Evolutionary conservation across 345 rosid genomes (phyloP).

Genomic region (Salix purpurea): DNA sequence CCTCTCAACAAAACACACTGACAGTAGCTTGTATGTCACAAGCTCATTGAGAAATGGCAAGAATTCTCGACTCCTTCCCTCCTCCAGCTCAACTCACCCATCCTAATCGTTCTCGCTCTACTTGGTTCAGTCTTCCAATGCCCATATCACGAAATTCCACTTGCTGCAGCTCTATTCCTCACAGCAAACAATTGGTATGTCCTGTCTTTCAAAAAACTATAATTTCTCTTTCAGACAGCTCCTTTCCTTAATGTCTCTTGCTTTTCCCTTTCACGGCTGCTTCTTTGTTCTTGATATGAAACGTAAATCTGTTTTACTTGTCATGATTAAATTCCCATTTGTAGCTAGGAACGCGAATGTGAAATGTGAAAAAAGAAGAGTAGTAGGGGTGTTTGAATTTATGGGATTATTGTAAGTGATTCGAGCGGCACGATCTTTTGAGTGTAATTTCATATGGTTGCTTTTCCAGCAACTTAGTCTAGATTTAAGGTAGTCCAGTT

Average conservation of each 20-base stretch:
- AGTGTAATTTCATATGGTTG: not conserved
- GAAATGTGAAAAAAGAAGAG: not conserved
- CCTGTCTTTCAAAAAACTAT: not conserved
- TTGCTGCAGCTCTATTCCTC: slow-evolving; percentile 4
- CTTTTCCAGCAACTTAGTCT: no score
- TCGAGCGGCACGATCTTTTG: not conserved
- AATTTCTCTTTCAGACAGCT: not conserved
- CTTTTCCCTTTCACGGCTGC: not conserved
- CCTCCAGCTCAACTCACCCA: not conserved
- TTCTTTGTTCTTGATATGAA: not conserved
- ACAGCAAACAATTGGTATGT: slow-evolving; percentile 9
- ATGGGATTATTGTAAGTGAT: not conserved
- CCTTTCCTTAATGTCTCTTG: not conserved
- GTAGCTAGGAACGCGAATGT: not conserved
- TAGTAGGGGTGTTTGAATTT: not conserved
- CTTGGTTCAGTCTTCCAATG: slow-evolving; percentile 5
- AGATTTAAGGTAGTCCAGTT: no score
- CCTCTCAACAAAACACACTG: not conserved
- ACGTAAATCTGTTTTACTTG: not conserved
- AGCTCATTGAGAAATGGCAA: slow-evolving; percentile 13
- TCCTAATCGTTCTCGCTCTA: not conserved
- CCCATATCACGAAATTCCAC: slow-evolving; percentile 8
- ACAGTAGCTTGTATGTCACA: not conserved
- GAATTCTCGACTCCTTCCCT: slow-evolving; percentile 3
- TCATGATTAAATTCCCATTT: not conserved